Base-by-base conservation (phyloP, 106 monocot genomes). In the Chionographis japonica region DNA sequence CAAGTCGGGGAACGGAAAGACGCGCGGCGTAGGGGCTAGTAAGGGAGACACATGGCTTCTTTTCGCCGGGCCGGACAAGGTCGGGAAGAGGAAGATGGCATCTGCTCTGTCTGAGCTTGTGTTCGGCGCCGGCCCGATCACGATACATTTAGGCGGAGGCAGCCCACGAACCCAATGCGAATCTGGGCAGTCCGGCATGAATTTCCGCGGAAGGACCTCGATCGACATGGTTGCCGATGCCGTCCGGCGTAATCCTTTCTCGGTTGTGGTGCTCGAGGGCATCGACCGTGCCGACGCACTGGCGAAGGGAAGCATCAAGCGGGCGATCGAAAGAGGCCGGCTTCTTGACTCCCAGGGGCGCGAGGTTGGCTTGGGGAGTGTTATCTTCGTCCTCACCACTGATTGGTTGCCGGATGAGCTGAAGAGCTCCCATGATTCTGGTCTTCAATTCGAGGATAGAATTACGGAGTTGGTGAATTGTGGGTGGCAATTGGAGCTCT, bases 41-140 rank as follows among this genome's bases (percentile, higher is more conserved):
- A 94, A 76, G 59, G 49, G 79, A 2, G 95, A 87, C 56, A 80
- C 82, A 9, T 92, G 95, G 95, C 64, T 97, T 3, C 69, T 97
- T 4, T 92, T 97, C 52, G 68, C 84, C 2, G 95, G 95, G 0
- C 73, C 81, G 0, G 95, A 97, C 57, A 74, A 63, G 64, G 72
- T 89, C 38, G 95, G 92, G 14, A 97, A 97, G 80, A 74, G 64
- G 68, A 92, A 84, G 67, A 92, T 97, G 95, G 95, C 89, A 3
- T 17, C 18, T 9, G 78, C 89, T 1, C 52, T 97, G 37, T 84
- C 95, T 2, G 92, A 97, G 63, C 70, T 92, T 3, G 64, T 92
- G 55, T 80, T 73, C 19, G 78, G 82, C 18, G 40, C 61, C 17
- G 69, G 63, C 52, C 89, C 95, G 0, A 54, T 80, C n/a, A 78